A percentile compares a stretch with the other conserved stretches of the same genome.
phyloP scores from a whole-genome alignment of 2,329 filamentous ascomycete genomes.

The Pyrenophora tritici-repentis region DNA sequence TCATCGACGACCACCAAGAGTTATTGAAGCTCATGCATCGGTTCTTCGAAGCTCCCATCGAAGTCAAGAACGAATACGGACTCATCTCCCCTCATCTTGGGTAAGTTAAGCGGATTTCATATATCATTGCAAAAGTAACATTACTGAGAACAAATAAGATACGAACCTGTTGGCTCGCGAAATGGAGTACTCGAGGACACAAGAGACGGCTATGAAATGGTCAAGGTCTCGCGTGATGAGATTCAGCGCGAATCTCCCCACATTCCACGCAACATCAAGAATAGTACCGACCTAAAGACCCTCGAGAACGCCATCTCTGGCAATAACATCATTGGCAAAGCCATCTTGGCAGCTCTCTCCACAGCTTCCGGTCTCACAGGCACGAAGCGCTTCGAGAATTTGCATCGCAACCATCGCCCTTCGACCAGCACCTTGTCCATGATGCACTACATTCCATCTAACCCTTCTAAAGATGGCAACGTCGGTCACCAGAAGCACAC shows the following conservation, averaged over 20 bases:
- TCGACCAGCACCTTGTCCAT: conserved; percentile 40
- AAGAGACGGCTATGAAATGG: conserved; percentile 42
- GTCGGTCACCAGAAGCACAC: conserved; percentile 42
- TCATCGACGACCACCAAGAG: conserved; percentile 59
- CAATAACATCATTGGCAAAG: conserved; percentile 38
- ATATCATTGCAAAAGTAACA: neutral
- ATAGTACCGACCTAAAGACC: conserved; percentile 30
- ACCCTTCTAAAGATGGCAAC: conserved; percentile 26
- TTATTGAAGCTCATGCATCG: conserved; percentile 61
- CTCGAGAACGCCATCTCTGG: conserved; percentile 38
- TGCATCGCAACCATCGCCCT: conserved; percentile 40
- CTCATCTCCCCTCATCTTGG: conserved; percentile 60
- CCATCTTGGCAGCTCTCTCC: conserved; percentile 56
- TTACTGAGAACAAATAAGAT: conserved; percentile 1
- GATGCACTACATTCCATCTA: conserved; percentile 42
- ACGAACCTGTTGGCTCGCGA: conserved; percentile 36
- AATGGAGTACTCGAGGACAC: conserved; percentile 37
- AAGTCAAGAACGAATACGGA: conserved; percentile 62
- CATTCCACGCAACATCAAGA: conserved; percentile 36
- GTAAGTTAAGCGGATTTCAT: conserved; percentile 39
- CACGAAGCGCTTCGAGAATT: conserved; percentile 35
- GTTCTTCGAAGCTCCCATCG: conserved; percentile 60
- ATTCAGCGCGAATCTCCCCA: conserved; percentile 35
- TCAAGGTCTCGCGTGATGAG: conserved; percentile 42
- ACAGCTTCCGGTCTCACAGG: conserved; percentile 34